phyloP scores from a whole-genome alignment of 345 rosid species.

The Salix caprea region DNA sequence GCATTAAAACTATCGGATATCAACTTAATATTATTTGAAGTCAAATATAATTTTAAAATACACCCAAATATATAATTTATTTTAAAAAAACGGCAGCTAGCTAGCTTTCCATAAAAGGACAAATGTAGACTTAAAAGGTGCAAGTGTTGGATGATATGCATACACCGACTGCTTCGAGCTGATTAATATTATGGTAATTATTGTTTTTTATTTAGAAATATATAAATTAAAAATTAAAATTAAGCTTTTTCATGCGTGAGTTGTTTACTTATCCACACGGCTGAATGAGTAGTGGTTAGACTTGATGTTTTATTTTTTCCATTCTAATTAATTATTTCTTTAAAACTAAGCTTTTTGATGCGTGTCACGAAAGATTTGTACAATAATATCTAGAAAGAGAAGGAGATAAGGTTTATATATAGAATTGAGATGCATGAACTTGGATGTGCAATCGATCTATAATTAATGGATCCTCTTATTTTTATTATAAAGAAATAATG shows the following conservation, averaged over 20 bases:
- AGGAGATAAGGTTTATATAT: background rate
- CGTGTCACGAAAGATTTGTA: background rate
- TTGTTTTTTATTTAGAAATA: no score
- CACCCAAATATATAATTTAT: no score
- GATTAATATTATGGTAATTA: no score
- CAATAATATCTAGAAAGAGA: background rate
- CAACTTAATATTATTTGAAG: no score
- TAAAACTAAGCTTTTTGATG: background rate
- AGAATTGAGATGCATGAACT: background rate
- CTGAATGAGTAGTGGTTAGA: background rate
- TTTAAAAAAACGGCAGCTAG: no score
- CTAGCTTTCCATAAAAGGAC: background rate
- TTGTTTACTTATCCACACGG: background rate
- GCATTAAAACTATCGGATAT: no score
- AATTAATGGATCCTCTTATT: background rate
- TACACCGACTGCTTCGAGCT: no score
- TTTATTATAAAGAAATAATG: background rate
- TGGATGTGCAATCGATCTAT: background rate
- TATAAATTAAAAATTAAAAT: no score
- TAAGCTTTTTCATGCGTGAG: background rate
- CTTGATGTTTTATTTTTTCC: background rate
- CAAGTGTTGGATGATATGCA: no score
- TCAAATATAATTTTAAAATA: no score
- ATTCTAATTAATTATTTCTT: background rate
- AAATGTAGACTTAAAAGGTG: background rate